Evolutionary conservation across 164 flowering plant species (phyloP).

Genomic region (Magnolia officinalis): DNA sequence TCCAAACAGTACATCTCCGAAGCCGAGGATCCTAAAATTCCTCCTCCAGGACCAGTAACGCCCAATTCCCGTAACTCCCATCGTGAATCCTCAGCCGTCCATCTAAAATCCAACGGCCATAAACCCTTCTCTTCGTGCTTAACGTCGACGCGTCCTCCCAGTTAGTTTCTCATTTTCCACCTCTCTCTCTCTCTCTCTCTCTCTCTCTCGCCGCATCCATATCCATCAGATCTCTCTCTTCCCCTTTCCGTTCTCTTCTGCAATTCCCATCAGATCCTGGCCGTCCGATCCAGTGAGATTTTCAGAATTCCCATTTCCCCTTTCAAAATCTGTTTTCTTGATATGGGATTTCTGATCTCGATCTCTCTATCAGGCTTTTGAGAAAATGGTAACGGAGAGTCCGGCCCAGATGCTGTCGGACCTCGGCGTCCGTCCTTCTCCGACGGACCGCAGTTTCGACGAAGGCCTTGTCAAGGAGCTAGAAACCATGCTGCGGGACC

Average conservation of each 20-base stretch:
- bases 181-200: slow-evolving; percentile 1
- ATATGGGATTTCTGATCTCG: neutral
- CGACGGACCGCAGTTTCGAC: slow-evolving; percentile 31
- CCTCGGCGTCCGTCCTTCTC: slow-evolving; percentile 15
- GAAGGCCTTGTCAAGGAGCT: slow-evolving; percentile 51
- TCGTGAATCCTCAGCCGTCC: neutral
- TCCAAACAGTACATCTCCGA: no score
- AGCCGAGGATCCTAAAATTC: neutral
- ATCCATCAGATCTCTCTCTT: neutral
- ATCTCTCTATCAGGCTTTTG: slow-evolving; percentile 12
- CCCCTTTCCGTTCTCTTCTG: neutral
- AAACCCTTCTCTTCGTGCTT: slow-evolving; percentile 4
- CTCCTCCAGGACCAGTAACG: neutral
- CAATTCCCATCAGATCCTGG: neutral
- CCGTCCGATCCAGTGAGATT: neutral
- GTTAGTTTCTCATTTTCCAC: neutral
- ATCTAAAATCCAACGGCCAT: slow-evolving; percentile 8
- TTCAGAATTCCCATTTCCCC: neutral
- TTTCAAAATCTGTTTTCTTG: neutral
- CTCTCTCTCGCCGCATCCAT: neutral
- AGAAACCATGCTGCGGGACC: slow-evolving; percentile 45
- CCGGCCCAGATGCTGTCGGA: slow-evolving; percentile 34
- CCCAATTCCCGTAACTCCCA: neutral
- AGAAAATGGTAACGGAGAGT: slow-evolving; percentile 41
- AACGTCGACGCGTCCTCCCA: slow-evolving; percentile 9